Base-by-base conservation (phyloP, 2,329 filamentous ascomycete genomes). In the Ceratocystis diversiconidia region DNA sequence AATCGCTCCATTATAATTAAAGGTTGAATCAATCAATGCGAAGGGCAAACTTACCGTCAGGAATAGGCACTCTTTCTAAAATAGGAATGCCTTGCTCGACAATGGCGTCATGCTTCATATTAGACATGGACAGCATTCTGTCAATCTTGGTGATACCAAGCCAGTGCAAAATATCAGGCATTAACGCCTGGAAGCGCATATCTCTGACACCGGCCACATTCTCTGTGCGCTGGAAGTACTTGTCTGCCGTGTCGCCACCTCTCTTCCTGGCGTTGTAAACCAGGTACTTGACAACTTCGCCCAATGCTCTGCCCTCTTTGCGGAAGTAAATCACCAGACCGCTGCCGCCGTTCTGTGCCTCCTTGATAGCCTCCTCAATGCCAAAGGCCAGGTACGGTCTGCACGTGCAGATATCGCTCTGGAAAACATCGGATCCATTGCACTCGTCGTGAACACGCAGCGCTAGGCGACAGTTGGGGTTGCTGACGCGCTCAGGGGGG, bases 311-410 rank as follows among this genome's bases (percentile, higher is more conserved):
- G 41, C 94, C 94, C 78, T 99, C 94, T 75, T 99, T 99, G 70
- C 94, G 86, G 83, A 97, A 99, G 75, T 99, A 99, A 74, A 97
- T 96, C 64, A 97, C 94, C 25, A 96, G 90, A 66, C 92, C 92
- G 71, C 88, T 92, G 61, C 92, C 92, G 64, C 92, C 92, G 66
- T 88, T 90, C 74, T 97, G 94, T 10, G 94, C 94, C 76, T 97
- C 91, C 73, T 95, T 96, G 70, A 99, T 92, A 12, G 94, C 94
- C 76, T 99, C 94, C 72, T 96, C 91, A 68, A 99, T 95, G 68
- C 94, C 94, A 73, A 95, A 97, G 72, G 95, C 95, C 66, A 97
- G 84, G 74, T 97, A 97, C 17, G 94, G 94, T 66, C 90, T 84
- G 76, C 92, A 97, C 10, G 94, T 97, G 78, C 94, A 97, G 72